Base-by-base conservation (phyloP, 129 eudicot genomes). In the Centrapalus pauciflorus region DNA sequence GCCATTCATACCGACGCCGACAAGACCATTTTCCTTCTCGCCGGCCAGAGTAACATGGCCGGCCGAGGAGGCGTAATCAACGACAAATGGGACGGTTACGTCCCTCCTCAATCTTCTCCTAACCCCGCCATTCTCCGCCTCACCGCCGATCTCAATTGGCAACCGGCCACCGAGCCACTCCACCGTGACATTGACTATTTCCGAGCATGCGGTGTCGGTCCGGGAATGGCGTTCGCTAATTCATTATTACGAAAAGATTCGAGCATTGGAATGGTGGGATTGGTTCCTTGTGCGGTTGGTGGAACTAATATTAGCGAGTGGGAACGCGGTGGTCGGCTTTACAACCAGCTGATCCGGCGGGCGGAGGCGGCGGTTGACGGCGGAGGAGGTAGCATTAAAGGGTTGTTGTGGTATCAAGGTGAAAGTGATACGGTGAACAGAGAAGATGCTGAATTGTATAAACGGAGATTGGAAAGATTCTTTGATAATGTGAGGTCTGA, bases 31-130 rank as follows among this genome's bases (percentile, higher is more conserved):
- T 83, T 83, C 77, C 48, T 87, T 19, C 46, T 83, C 0, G 95
- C 87, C 48, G 87, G 95, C 9, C 87, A 87, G 62, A 81, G 95
- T 77, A 87, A 87, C 79, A 87, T 87, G 89, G 79, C 87, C 17
- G 89, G 95, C 45, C 71, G 95, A 3, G 95, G 95, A 24, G 95
- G 87, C 4, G 89, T 81, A 9, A 20, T 71, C 19, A 70, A 83
- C 70, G 71, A 69, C 69, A 65, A 67, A 13, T 83, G 87, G 89
- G 85, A 82, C 67, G 87, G 92, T 1, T 49, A 71, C 71, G 62
- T 82, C 12, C 91, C 95, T 0, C 74, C 74, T 1, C 65, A 80
- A 61, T 74, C 82, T 3, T 61, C 26, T 26, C 77, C 82, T 3
- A 83, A 61, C 40, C 54, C 80, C 9, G 8, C 72, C 4, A 65